phyloP scores from a whole-genome alignment of 306 rosid genomes.

The Pyrus communis region DNA sequence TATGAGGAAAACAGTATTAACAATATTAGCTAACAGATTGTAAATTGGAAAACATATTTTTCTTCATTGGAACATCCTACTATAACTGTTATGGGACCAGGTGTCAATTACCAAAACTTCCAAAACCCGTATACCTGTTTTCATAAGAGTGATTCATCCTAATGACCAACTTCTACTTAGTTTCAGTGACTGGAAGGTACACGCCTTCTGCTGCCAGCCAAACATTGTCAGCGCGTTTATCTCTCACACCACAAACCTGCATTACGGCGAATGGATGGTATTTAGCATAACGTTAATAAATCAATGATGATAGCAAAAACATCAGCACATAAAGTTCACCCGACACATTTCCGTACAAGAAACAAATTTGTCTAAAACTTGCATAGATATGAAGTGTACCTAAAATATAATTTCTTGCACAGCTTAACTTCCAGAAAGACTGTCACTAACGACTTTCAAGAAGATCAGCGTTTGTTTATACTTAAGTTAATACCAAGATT shows the following conservation, averaged over 20 bases:
- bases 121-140: slow-evolving; percentile 30
- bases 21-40: slow-evolving; percentile 1
- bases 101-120: slow-evolving; percentile 19
- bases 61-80: slow-evolving; percentile 25
- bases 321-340: neutral
- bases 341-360: neutral
- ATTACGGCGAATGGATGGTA: neutral
- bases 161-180: slow-evolving; percentile 43
- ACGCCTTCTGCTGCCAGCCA: slow-evolving; percentile 98
- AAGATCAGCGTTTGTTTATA: neutral
- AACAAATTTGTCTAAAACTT: neutral
- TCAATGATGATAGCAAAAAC: neutral
- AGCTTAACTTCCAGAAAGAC: neutral
- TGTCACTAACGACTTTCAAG: neutral
- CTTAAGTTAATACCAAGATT: neutral
- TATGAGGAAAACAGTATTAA: neutral
- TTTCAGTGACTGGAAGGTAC: slow-evolving; percentile 68
- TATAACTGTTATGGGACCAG: slow-evolving; percentile 11
- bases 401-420: neutral
- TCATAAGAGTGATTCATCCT: slow-evolving; percentile 11
- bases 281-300: neutral
- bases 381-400: neutral
- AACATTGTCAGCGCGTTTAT: slow-evolving; percentile 80
- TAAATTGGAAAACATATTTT: slow-evolving; percentile 15
- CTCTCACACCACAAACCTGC: slow-evolving; percentile 83